Percentiles rank a stretch among this genome's conserved stretches.
Conservation (phyloP, 495 filamentous ascomycete genomes). For the Cairneyella variabilis region DNA sequence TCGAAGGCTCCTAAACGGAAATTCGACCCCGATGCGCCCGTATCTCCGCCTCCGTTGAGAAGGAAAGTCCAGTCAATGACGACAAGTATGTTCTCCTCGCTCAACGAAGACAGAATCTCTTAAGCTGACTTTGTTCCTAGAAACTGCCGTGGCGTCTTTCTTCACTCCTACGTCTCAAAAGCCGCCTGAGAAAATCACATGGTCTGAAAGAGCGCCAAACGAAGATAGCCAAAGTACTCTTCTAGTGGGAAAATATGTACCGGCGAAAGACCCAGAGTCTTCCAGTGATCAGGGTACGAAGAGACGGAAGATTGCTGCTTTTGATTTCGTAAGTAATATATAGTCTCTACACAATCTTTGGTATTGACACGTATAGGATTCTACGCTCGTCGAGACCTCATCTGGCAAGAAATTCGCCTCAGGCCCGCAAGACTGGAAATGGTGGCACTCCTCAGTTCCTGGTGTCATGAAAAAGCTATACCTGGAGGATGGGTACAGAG, state of each 20-base stretch:
- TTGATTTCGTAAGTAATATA: constrained; percentile 70
- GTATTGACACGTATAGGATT: constrained; percentile 57
- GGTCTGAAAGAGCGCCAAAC: constrained; percentile 56
- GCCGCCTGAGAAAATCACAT: constrained; percentile 70
- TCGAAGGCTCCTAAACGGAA: constrained; percentile 26
- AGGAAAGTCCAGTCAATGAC: constrained; percentile 67
- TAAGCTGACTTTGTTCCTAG: constrained; percentile 32
- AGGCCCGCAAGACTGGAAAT: constrained; percentile 81
- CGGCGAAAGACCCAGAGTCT: constrained; percentile 17
- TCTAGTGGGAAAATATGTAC: constrained; percentile 67
- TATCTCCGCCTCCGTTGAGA: constrained; percentile 58
- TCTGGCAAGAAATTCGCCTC: constrained; percentile 77
- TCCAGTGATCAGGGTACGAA: constrained; percentile 29
- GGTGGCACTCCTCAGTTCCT: constrained; percentile 81
- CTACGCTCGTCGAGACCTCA: constrained; percentile 73
- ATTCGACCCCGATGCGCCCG: constrained; percentile 26
- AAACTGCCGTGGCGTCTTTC: constrained; percentile 71
- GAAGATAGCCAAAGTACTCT: constrained; percentile 49
- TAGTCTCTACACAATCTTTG: background rate
- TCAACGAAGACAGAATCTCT: too few species aligned
- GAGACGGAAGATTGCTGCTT: constrained; percentile 69
- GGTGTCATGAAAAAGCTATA: constrained; percentile 59
- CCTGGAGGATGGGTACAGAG: constrained; percentile 60
- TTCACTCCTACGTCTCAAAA: constrained; percentile 89
- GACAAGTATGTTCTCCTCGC: constrained; percentile 54